A percentile compares a stretch with the other conserved stretches of the same genome.
Evolutionary conservation across 2,329 filamentous ascomycete species (phyloP).

Genomic region (Didymella exigua): DNA sequence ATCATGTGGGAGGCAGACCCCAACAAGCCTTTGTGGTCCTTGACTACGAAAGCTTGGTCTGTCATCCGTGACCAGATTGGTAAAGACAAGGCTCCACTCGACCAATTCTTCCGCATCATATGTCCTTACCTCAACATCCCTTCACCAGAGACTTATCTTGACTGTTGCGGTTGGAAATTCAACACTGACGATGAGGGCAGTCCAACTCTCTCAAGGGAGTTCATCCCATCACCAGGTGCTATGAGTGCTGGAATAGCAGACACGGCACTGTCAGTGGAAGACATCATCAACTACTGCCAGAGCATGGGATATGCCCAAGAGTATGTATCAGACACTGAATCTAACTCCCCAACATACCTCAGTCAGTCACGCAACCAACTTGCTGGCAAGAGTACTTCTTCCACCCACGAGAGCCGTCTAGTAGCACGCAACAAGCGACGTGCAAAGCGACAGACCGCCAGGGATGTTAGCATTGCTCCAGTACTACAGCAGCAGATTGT

Average conservation of each 20-base stretch:
- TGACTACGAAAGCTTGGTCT: constrained; percentile 63
- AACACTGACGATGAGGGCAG: constrained; percentile 34
- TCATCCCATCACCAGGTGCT: constrained; percentile 16
- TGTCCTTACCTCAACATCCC: constrained; percentile 57
- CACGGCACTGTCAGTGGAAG: constrained; percentile 42
- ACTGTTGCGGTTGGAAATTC: constrained; percentile 55
- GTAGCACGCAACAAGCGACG: constrained; percentile 23
- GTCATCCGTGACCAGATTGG: constrained; percentile 58
- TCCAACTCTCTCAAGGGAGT: constrained; percentile 21
- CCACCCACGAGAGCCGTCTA: constrained; percentile 10
- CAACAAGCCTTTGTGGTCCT: constrained; percentile 58
- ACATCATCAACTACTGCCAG: constrained; percentile 39
- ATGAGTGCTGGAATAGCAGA: constrained; percentile 26
- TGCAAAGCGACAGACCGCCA: constrained; percentile 18
- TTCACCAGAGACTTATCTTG: constrained; percentile 54
- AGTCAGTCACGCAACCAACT: constrained; percentile 12
- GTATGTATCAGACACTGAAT: constrained; percentile 16
- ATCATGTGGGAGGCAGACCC: constrained; percentile 58
- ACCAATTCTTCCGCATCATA: constrained; percentile 55
- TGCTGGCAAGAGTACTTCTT: neutral
- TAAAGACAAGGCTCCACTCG: constrained; percentile 54
- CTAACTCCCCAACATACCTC: constrained; percentile 25
- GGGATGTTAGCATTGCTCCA: constrained; percentile 4
- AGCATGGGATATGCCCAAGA: constrained; percentile 31
- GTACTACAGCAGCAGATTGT: constrained; percentile 16